Base-by-base conservation (phyloP, 2,329 filamentous ascomycete species). In the Pyrenochaeta sp. region DNA sequence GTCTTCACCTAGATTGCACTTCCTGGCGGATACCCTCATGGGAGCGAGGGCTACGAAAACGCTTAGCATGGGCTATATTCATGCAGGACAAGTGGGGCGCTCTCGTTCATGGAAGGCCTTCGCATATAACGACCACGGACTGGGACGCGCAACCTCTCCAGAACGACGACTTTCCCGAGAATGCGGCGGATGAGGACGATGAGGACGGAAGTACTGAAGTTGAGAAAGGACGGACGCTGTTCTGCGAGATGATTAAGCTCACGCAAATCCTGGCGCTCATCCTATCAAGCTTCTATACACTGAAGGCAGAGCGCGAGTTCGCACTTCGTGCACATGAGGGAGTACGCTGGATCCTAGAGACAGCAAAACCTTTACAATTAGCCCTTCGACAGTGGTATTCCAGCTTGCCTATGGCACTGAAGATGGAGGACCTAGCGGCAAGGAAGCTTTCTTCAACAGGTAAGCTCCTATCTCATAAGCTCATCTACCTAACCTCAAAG, bases 1-100 rank as follows among this genome's bases (percentile, higher is more conserved):
- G 78, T 2, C 62, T 80, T 1, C 77, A 80, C 52, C 78, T 88
- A 1, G 87, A 90, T 67, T 88, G 86, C 61, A 83, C 84, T 0
- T 74, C 79, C 22, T 90, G 88, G 88, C 82, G 83, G 10, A 84
- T 90, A 42, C 87, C 87, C 1, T 75, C 78, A 0, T 89, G 87
- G 86, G 88, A 90, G 66, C 83, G 85, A 52, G 85, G 86, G 0
- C 76, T 90, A 19, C 79, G 88, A 13, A 85, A 86, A 65, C 78
- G 88, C 13, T 75, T 90, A 0, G 86, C 85, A 0, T 90, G 88
- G 88, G 87, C 84, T 1, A 73, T 89, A 0, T 90, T 84, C 61
- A 86, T 88, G 80, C 87, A 90, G 68, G 88, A 90, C 61, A 87
- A 85, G 65, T 88, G 84, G 86, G 82, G 84, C 2, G 81, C 84